Percentiles rank a stretch among this genome's conserved stretches.
These are phyloP conservation scores for Neurospora pannonica DNA, from an alignment of 495 filamentous ascomycete genomes.

Conservation along the genomic window DNA sequence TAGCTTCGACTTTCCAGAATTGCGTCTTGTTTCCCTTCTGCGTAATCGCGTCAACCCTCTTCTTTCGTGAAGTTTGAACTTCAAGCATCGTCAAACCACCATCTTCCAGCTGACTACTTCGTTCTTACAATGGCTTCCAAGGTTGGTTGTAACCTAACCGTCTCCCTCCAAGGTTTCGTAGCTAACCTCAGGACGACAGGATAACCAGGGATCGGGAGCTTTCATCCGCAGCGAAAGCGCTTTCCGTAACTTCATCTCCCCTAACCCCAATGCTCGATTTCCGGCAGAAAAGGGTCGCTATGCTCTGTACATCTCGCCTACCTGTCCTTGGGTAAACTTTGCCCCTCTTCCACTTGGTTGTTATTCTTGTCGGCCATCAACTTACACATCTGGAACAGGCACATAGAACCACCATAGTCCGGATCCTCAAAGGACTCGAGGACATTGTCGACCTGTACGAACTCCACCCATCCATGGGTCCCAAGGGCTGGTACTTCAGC, in stretches of 20 bases:
- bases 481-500: slow-evolving; percentile 60
- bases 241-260: slow-evolving; percentile 42
- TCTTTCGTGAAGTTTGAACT: neutral
- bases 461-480: slow-evolving; percentile 41
- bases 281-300: slow-evolving; percentile 60
- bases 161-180: neutral
- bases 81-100: neutral
- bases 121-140: neutral
- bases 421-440: slow-evolving; percentile 56
- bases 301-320: slow-evolving; percentile 55
- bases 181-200: neutral
- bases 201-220: neutral
- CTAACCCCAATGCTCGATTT: slow-evolving; percentile 41
- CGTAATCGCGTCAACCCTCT: neutral
- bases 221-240: slow-evolving; percentile 40
- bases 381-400: slow-evolving; percentile 24
- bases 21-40: neutral
- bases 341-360: neutral
- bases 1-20: neutral
- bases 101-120: neutral
- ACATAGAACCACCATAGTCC: slow-evolving; percentile 56
- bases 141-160: neutral
- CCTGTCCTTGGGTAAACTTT: slow-evolving; percentile 52
- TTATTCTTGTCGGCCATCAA: neutral
- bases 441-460: slow-evolving; percentile 49